phyloP scores from a whole-genome alignment of 1,139 yeast genomes.

The Lodderomyces theae region DNA sequence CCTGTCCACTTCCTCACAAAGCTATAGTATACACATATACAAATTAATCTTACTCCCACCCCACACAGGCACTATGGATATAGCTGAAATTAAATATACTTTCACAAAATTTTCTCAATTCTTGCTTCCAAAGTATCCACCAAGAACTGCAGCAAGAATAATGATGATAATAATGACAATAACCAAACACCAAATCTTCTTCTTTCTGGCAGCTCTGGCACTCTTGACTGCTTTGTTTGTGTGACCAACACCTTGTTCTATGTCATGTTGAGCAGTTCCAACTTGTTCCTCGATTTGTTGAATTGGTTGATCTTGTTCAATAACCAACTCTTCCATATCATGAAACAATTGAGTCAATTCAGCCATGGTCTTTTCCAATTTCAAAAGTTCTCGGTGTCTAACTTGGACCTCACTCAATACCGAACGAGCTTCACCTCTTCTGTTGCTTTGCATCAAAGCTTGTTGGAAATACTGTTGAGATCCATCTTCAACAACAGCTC shows the following conservation, averaged over 20 bases:
- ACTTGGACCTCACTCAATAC: constrained; percentile 95
- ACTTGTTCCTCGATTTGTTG: constrained; percentile 82
- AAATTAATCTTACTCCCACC: too few relatives aligned
- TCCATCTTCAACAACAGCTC: constrained; percentile 79
- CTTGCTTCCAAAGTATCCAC: constrained; percentile 37
- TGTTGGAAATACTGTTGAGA: constrained; percentile 86
- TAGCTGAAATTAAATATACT: too few relatives aligned
- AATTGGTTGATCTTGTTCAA: constrained; percentile 90
- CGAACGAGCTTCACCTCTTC: constrained; percentile 96
- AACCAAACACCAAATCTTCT: constrained; percentile 84
- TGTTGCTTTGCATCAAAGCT: constrained; percentile 85
- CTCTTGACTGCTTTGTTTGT: constrained; percentile 84
- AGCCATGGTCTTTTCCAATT: constrained; percentile 93
- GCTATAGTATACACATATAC: neutral
- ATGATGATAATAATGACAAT: constrained; percentile 60
- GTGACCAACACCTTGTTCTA: constrained; percentile 94
- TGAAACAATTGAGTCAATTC: constrained; percentile 92
- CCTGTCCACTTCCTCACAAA: neutral
- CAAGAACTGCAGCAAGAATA: constrained; percentile 67
- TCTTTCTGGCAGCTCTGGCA: constrained; percentile 88
- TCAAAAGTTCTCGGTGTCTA: constrained; percentile 92
- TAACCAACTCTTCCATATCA: constrained; percentile 95
- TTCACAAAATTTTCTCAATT: constrained; percentile 1
- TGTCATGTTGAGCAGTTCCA: constrained; percentile 79
- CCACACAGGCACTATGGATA: too few relatives aligned